Base-by-base conservation (phyloP, 805 yeast genomes). In the Lipomyces kockii region DNA sequence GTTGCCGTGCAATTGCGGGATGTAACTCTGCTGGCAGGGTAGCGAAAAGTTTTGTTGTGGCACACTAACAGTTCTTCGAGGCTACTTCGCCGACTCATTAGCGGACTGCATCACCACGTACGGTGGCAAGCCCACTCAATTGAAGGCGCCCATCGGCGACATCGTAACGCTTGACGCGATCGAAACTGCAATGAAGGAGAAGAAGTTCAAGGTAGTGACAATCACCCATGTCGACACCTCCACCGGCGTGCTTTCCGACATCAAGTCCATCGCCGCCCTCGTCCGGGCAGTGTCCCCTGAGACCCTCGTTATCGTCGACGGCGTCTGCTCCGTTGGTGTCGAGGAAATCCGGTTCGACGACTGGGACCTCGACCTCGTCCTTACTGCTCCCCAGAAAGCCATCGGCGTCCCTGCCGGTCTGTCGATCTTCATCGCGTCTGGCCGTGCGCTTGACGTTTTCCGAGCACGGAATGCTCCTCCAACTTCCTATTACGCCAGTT, bases 171-270 rank as follows among this genome's bases (percentile, higher is more conserved):
- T 86, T 29, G 83, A 79, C 2, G 78, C 81, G 60, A 80, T 93
- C 56, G 89, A 87, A 76, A 76, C 80, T 11, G 84, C 86, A 65
- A 83, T 93, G 77, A 76, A 79, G 66, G 64, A 78, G 8, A 82
- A 83, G 66, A 79, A 81, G 68, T 94, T 89, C 81, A 77, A 85
- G 70, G 84, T 90, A 62, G 83, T 94, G 73, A 91, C 97, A 59
- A 85, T 93, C 74, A 94, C 98, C 54, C 98, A 94, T 74, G 97
- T 95, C 51, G 99, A 95, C 79, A 95, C 98, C 57, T 92, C 97
- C 1, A 92, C 98, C 46, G 97, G 97, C n/a, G 97, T 94, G 54
- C 85, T 92, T 53, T 82, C 88, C 57, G 89, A 90, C 75, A 87
- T 94, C 70, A 82, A 85, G 75, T 80, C 82, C 20, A 83, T 92